Conservation (phyloP, 306 rosid species). For the Cicer cuneatum region DNA sequence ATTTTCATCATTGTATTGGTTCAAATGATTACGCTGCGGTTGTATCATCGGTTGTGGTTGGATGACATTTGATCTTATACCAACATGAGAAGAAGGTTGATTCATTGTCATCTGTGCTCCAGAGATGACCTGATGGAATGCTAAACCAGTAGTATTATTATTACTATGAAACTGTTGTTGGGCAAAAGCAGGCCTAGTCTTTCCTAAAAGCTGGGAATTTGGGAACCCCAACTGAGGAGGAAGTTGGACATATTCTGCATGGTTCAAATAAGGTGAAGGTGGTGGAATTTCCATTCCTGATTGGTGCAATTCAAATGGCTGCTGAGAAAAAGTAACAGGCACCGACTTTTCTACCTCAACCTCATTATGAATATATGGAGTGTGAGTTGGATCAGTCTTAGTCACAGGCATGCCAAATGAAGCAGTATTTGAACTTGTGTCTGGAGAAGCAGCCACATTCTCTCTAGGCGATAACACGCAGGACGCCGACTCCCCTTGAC, state of each 20-base stretch:
- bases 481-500: constrained; percentile 58
- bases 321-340: constrained; percentile 55
- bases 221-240: constrained; percentile 67
- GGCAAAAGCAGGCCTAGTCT: constrained; percentile 51
- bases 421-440: constrained; percentile 47
- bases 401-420: constrained; percentile 48
- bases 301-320: constrained; percentile 61
- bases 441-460: constrained; percentile 53
- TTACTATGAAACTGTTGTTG: constrained; percentile 60
- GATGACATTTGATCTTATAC: constrained; percentile 57
- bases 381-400: constrained; percentile 49
- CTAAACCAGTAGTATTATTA: constrained; percentile 51
- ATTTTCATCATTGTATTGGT: constrained; percentile 63
- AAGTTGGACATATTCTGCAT: constrained; percentile 61
- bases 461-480: constrained; percentile 50
- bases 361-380: constrained; percentile 55
- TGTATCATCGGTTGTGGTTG: constrained; percentile 63
- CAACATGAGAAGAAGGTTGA: constrained; percentile 60
- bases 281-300: constrained; percentile 56
- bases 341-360: constrained; percentile 57
- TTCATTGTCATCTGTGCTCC: constrained; percentile 58
- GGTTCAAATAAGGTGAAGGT: constrained; percentile 56
- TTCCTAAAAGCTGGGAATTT: constrained; percentile 59
- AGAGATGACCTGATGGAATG: constrained; percentile 61
- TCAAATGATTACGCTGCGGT: constrained; percentile 60